A percentile compares a stretch with the other conserved stretches of the same genome.
phyloP scores from a whole-genome alignment of 1,139 yeast genomes.

The Hansenula anomala region DNA sequence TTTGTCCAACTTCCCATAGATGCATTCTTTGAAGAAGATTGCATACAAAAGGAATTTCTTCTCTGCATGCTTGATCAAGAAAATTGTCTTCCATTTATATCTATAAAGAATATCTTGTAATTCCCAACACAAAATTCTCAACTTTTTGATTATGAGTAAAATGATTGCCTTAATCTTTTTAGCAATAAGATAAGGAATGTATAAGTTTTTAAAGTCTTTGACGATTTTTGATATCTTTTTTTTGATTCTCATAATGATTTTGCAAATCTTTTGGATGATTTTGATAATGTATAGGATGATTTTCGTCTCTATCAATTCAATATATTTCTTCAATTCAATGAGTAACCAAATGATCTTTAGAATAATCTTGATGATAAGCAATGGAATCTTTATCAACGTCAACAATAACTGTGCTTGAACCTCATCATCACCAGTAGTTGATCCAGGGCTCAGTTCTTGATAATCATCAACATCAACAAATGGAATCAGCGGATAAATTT shows the following conservation, averaged over 20 bases:
- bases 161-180: constrained; percentile 5
- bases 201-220: neutral
- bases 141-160: constrained; percentile 5
- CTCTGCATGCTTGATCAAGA: constrained; percentile 4
- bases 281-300: constrained; percentile 5
- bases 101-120: constrained; percentile 11
- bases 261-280: constrained; percentile 5
- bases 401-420: constrained; percentile 3
- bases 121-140: constrained; percentile 10
- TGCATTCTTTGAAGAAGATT: constrained; percentile 8
- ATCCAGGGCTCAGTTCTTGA: neutral
- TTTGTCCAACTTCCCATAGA: constrained; percentile 7
- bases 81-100: constrained; percentile 11
- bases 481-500: constrained; percentile 2
- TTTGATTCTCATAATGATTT: constrained; percentile 2
- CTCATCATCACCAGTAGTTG: neutral
- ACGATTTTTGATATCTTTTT: constrained; percentile 2
- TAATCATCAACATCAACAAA: constrained; percentile 5
- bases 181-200: neutral
- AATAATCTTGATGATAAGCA: constrained; percentile 7
- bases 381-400: constrained; percentile 3
- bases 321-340: constrained; percentile 5
- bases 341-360: constrained; percentile 8
- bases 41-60: constrained; percentile 10
- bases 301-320: constrained; percentile 6